Percentiles rank a stretch among this genome's conserved stretches.
phyloP scores from a whole-genome alignment of 2,329 filamentous ascomycete genomes.

The Penicillium sp. region DNA sequence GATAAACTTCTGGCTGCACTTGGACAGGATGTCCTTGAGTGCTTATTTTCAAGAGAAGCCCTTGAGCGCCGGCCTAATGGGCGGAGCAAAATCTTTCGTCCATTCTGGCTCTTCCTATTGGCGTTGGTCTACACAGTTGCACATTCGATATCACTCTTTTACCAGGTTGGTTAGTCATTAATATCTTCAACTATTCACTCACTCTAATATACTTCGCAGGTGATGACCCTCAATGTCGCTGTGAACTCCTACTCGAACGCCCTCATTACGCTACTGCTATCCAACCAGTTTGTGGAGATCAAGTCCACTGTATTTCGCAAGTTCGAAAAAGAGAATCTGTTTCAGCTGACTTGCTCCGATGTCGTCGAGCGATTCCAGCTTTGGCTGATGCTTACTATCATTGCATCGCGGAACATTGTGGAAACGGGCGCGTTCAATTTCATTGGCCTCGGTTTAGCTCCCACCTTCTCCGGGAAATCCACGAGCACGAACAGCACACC shows the following conservation, averaged over 20 bases:
- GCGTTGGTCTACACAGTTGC: slow-evolving; percentile 83
- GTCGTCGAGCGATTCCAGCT: slow-evolving; percentile 96
- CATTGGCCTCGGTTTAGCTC: slow-evolving; percentile 38
- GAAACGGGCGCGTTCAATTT: slow-evolving; percentile 82
- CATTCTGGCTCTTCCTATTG: slow-evolving; percentile 86
- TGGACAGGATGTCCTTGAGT: slow-evolving; percentile 94
- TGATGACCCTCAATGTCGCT: slow-evolving; percentile 95
- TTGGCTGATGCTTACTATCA: slow-evolving; percentile 96
- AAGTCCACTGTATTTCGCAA: slow-evolving; percentile 98
- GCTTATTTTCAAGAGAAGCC: slow-evolving; percentile 88
- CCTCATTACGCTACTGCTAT: slow-evolving; percentile 84
- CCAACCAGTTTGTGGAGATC: slow-evolving; percentile 98
- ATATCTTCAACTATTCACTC: not conserved
- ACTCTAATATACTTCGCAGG: slow-evolving; percentile 37
- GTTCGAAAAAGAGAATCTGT: slow-evolving; percentile 96
- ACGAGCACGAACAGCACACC: slow-evolving; percentile 49
- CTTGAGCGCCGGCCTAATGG: slow-evolving; percentile 84
- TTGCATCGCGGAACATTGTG: slow-evolving; percentile 92
- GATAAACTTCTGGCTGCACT: slow-evolving; percentile 88
- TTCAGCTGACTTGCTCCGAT: slow-evolving; percentile 94
- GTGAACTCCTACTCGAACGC: slow-evolving; percentile 99
- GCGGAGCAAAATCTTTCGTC: slow-evolving; percentile 84
- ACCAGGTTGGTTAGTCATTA: slow-evolving; percentile 54
- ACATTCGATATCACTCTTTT: slow-evolving; percentile 86
- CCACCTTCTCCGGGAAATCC: slow-evolving; percentile 29